Percentiles rank a stretch among this genome's conserved stretches.
Conservation (phyloP, 192 early-diverging fungal species). For the Bifiguratus adelaidae region DNA sequence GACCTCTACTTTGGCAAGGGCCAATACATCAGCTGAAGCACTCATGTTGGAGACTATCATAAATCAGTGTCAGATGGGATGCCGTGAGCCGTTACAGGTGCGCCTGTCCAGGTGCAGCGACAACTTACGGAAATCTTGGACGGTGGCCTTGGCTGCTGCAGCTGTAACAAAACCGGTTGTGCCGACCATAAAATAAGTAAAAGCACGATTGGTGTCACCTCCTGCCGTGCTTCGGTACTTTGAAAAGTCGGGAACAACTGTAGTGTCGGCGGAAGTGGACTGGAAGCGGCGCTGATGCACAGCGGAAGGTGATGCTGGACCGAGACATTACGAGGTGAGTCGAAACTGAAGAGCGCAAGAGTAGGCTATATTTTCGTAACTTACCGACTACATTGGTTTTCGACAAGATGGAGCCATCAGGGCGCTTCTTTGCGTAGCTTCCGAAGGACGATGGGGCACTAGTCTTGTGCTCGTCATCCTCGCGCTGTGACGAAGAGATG, state of each 20-base stretch:
- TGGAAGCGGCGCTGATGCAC: slow-evolving; percentile 24
- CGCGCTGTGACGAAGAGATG: slow-evolving; percentile 17
- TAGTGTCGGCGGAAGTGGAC: slow-evolving; percentile 42
- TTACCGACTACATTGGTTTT: slow-evolving; percentile 38
- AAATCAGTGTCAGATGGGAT: too few relatives aligned
- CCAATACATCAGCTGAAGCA: slow-evolving; percentile 96
- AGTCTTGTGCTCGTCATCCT: slow-evolving; percentile 23
- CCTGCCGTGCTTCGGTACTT: slow-evolving; percentile 61
- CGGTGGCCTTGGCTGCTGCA: slow-evolving; percentile 80
- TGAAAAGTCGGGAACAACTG: slow-evolving; percentile 61
- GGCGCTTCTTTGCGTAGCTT: slow-evolving; percentile 15
- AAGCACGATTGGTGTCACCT: slow-evolving; percentile 55
- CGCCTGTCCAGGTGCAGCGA: too few relatives aligned
- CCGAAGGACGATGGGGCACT: slow-evolving; percentile 2
- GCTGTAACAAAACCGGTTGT: slow-evolving; percentile 75
- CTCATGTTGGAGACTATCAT: slow-evolving; percentile 83
- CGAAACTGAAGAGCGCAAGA: neutral
- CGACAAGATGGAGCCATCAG: slow-evolving; percentile 19
- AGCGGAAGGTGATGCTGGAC: slow-evolving; percentile 14
- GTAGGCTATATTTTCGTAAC: neutral
- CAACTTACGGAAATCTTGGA: slow-evolving; percentile 69
- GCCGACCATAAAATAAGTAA: slow-evolving; percentile 93
- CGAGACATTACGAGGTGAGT: neutral
- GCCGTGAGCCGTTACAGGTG: too few relatives aligned
- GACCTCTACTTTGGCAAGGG: slow-evolving; percentile 96